These are phyloP conservation scores for Botrytis pseudocinerea DNA, from an alignment of 2,329 filamentous ascomycete species.

Conservation along the genomic window DNA sequence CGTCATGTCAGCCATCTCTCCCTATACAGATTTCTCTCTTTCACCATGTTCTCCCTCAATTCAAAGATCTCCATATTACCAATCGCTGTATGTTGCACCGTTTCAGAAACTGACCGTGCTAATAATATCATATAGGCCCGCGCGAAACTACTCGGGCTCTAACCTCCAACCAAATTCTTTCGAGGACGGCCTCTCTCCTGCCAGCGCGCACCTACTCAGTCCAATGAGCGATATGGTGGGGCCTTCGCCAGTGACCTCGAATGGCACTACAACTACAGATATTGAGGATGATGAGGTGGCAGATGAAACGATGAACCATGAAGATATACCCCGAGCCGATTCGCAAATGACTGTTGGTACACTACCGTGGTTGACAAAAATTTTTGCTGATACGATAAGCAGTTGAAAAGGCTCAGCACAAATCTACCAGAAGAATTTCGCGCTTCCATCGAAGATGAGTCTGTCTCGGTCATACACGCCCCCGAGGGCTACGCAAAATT, in stretches of 20 bases:
- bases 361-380: constrained; percentile 19
- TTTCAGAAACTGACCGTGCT: constrained; percentile 22
- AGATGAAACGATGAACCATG: constrained; percentile 54
- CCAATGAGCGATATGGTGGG: constrained; percentile 71
- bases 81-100: constrained; percentile 50
- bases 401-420: constrained; percentile 46
- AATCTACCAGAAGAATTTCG: constrained; percentile 59
- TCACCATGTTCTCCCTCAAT: constrained; percentile 53
- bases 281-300: constrained; percentile 78
- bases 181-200: constrained; percentile 37
- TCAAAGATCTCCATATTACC: constrained; percentile 48
- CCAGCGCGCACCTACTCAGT: constrained; percentile 52
- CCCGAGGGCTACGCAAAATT: constrained; percentile 80
- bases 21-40: constrained; percentile 56
- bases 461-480: constrained; percentile 88
- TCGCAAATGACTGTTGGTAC: constrained; percentile 35
- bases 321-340: constrained; percentile 31
- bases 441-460: constrained; percentile 68
- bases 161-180: constrained; percentile 54
- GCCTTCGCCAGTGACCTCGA: constrained; percentile 82
- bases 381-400: constrained; percentile 27
- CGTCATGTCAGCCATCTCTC: constrained; percentile 55
- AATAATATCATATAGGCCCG: constrained; percentile 43
- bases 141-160: constrained; percentile 48
- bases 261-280: constrained; percentile 78